Percentiles rank a stretch among this genome's conserved stretches.
phyloP scores from a whole-genome alignment of 2,329 filamentous ascomycete species.

The Monosporascus sp. region DNA sequence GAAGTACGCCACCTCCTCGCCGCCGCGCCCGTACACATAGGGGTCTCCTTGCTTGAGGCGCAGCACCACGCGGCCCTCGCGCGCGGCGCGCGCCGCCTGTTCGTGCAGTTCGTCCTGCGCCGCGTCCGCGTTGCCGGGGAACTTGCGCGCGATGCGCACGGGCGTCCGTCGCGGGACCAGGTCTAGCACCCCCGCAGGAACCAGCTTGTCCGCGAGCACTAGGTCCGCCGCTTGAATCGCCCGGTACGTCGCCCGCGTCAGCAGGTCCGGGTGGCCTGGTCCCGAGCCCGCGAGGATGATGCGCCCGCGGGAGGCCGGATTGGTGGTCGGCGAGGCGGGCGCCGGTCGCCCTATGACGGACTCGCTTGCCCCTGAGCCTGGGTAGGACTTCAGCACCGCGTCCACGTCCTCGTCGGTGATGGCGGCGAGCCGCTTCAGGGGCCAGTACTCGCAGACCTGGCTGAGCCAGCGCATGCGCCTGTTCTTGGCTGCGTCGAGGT shows the following conservation, averaged over 20 bases:
- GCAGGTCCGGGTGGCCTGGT: constrained; percentile 84
- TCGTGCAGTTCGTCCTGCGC: constrained; percentile 86
- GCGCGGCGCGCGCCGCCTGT: constrained; percentile 64
- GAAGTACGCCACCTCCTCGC: constrained; percentile 88
- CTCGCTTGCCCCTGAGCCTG: constrained; percentile 18
- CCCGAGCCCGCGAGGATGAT: constrained; percentile 90
- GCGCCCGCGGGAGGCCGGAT: constrained; percentile 43
- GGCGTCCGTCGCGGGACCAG: constrained; percentile 85
- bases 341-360: constrained; percentile 11
- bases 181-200: constrained; percentile 77
- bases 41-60: constrained; percentile 95
- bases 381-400: constrained; percentile 68
- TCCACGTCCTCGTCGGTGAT: constrained; percentile 79
- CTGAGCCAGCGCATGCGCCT: constrained; percentile 87
- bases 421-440: constrained; percentile 71
- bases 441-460: constrained; percentile 99
- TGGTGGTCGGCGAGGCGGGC: background rate
- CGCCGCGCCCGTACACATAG: constrained; percentile 91
- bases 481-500: constrained; percentile 67
- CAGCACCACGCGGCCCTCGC: constrained; percentile 70
- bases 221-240: constrained; percentile 70
- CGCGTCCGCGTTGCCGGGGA: constrained; percentile 91
- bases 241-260: constrained; percentile 76
- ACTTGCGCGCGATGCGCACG: constrained; percentile 91
- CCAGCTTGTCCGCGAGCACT: constrained; percentile 81